phyloP scores from a whole-genome alignment of 768 basidiomycete genomes.

The Suillus lakei region DNA sequence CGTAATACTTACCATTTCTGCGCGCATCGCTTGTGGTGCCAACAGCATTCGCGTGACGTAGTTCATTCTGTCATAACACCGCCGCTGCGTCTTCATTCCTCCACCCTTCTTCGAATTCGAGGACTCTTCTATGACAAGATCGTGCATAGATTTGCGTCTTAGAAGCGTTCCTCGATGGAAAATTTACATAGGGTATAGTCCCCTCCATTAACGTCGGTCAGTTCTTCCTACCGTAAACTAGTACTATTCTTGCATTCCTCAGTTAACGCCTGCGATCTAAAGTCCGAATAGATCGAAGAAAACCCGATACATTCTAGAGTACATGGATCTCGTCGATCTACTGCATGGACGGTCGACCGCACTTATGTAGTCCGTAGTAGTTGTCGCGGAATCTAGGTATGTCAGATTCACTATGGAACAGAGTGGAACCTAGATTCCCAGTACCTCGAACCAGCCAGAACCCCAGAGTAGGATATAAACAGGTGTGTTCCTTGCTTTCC shows the following conservation, averaged over 20 bases:
- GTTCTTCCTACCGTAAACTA: neutral
- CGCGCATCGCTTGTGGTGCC: neutral
- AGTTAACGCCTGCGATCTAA: neutral
- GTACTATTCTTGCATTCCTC: too few species aligned
- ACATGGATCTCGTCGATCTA: neutral
- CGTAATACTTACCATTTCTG: slow-evolving; percentile 18
- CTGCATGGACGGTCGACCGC: neutral
- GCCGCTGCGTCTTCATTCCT: neutral
- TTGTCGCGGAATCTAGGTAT: neutral
- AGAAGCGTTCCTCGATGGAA: neutral
- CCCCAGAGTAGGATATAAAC: slow-evolving; percentile 5
- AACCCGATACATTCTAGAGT: neutral
- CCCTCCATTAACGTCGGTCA: neutral
- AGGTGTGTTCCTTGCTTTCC: slow-evolving; percentile 9
- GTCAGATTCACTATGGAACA: neutral
- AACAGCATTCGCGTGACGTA: neutral
- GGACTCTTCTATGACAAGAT: neutral
- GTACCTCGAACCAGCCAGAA: neutral
- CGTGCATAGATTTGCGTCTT: neutral
- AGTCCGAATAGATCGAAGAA: neutral
- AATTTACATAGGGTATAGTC: neutral
- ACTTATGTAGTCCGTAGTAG: neutral
- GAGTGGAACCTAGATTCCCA: slow-evolving; percentile 1
- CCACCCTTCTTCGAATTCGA: neutral
- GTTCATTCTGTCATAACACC: slow-evolving; percentile 3